Evolutionary conservation across 75 land plant genomes (phyloP).

Genomic region (Pinus tabuliformis): DNA sequence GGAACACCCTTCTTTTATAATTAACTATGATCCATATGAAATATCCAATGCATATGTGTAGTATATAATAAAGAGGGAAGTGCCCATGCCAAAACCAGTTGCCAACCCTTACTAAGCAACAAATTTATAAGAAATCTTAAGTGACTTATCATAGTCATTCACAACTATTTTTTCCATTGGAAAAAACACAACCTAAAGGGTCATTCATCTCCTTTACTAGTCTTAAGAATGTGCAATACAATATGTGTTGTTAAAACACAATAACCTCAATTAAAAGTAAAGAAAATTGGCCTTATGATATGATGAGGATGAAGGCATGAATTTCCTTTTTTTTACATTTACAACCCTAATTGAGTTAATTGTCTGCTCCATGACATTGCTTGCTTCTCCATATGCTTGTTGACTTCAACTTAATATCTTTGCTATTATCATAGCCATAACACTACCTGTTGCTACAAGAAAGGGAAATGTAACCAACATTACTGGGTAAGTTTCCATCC

Average conservation of each 20-base stretch:
- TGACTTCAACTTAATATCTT: slow-evolving; percentile 41
- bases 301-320: too few species aligned
- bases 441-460: slow-evolving; percentile 35
- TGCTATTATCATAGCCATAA: slow-evolving; percentile 35
- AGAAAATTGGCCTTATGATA: too few species aligned
- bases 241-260: too few species aligned
- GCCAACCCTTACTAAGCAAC: slow-evolving; percentile 60
- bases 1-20: slow-evolving; percentile 52
- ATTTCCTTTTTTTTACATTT: too few species aligned
- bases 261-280: too few species aligned
- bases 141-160: slow-evolving; percentile 46
- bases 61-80: slow-evolving; percentile 44
- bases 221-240: too few species aligned
- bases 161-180: slow-evolving; percentile 82
- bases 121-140: slow-evolving; percentile 60
- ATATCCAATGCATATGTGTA: slow-evolving; percentile 67
- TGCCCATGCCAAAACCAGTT: slow-evolving; percentile 70
- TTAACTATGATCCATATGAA: slow-evolving; percentile 78
- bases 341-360: slow-evolving; percentile 42
- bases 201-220: too few species aligned
- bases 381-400: slow-evolving; percentile 58
- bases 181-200: slow-evolving; percentile 69
- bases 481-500: slow-evolving; percentile 65
- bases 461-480: slow-evolving; percentile 47
- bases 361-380: slow-evolving; percentile 53